phyloP scores from a whole-genome alignment of 805 yeast species.

The Pichia thaimueangensis region DNA sequence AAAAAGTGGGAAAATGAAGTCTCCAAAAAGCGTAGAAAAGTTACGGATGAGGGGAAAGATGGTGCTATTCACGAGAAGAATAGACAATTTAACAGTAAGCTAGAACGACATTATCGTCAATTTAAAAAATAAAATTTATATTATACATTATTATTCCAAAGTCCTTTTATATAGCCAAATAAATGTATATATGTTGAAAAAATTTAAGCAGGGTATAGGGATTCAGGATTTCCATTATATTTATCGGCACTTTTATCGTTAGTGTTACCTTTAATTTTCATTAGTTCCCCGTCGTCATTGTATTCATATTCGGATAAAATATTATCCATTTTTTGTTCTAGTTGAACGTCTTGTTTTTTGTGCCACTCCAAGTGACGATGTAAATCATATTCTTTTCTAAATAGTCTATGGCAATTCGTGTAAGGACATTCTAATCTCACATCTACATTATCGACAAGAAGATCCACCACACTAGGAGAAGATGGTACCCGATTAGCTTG shows the following conservation, averaged over 20 bases:
- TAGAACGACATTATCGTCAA: slow-evolving; percentile 44
- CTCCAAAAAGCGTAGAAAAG: slow-evolving; percentile 32
- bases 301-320: slow-evolving; percentile 16
- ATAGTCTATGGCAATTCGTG: slow-evolving; percentile 45
- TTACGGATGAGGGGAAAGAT: slow-evolving; percentile 31
- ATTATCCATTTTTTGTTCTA: slow-evolving; percentile 14
- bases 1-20: slow-evolving; percentile 33
- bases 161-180: too few species aligned
- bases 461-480: slow-evolving; percentile 18
- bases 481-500: slow-evolving; percentile 32
- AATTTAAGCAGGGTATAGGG: too few species aligned
- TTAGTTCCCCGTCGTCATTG: slow-evolving; percentile 16
- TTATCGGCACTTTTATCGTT: too few species aligned
- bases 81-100: slow-evolving; percentile 64
- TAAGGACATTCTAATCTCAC: slow-evolving; percentile 40
- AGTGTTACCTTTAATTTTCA: too few species aligned
- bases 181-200: too few species aligned
- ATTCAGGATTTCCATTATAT: too few species aligned
- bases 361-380: slow-evolving; percentile 51
- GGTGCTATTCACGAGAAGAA: slow-evolving; percentile 64
- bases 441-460: slow-evolving; percentile 34
- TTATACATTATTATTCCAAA: too few species aligned
- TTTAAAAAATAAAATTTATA: neutral
- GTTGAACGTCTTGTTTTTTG: slow-evolving; percentile 19
- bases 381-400: slow-evolving; percentile 44